These are phyloP conservation scores for Leccinellum luteum DNA, from an alignment of 768 basidiomycete genomes.

Conservation along the genomic window DNA sequence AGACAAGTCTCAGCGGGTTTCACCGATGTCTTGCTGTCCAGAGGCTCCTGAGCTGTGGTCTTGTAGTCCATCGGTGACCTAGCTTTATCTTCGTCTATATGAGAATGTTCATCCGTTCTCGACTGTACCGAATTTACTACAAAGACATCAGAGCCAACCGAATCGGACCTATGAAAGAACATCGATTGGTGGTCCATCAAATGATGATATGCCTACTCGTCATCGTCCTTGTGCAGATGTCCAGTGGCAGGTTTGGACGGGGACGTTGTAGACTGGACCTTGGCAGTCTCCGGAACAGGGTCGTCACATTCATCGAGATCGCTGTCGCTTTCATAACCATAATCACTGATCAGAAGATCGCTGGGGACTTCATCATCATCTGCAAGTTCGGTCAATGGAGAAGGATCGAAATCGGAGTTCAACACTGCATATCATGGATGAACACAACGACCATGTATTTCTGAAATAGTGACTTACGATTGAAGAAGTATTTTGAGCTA, in stretches of 20 bases:
- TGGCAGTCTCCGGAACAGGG: neutral
- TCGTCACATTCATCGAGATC: conserved; percentile 26
- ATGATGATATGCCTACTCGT: conserved; percentile 1
- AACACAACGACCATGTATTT: neutral
- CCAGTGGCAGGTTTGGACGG: neutral
- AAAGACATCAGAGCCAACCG: conserved; percentile 17
- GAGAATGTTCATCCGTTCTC: neutral
- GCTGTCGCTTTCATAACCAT: conserved; percentile 33
- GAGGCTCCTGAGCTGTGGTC: neutral
- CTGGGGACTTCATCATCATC: conserved; percentile 6
- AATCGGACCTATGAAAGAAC: conserved; percentile 8
- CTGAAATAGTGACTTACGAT: conserved; percentile 13
- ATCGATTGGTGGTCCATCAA: neutral
- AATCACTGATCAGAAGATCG: conserved; percentile 13
- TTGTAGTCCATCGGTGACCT: neutral
- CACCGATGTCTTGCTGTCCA: neutral
- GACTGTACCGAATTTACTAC: conserved; percentile 14
- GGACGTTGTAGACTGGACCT: neutral
- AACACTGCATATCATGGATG: conserved; percentile 7
- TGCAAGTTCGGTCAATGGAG: conserved; percentile 13
- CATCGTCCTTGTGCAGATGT: conserved; percentile 5
- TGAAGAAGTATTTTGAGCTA: conserved; percentile 26
- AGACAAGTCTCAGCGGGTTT: neutral
- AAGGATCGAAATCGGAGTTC: conserved; percentile 1
- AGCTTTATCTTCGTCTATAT: neutral